Evolutionary conservation across 345 rosid species (phyloP), one percentile per base, ranked within the genome.

Genomic region (Eutrema heterophyllum): DNA sequence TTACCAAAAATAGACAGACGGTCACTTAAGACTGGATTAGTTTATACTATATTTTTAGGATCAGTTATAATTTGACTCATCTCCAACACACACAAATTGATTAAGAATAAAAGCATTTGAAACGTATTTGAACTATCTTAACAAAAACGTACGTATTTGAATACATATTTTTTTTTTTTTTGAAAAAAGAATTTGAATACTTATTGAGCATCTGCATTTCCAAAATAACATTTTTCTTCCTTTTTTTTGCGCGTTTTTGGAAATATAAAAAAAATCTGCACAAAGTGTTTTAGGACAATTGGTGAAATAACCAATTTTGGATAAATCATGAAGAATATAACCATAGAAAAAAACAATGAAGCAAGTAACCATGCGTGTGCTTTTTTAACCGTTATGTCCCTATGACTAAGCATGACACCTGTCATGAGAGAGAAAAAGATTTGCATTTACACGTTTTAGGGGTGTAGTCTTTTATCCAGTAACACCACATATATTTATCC

Each of bases 11-110:
- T 60, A 38, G 67, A 27, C 27, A 50, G 15, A 21, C 60, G 9
- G 70, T 40, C 78, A 3, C 49, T 58, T 58, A n/a, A 6, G 78
- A 40, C 73, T 74, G 18, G 15, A 39, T 6, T 54, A 21, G 9
- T 50, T 18, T 24, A 1, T 33, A n/a, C n/a, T n/a, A 2, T n/a
- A 27, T 50, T 18, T 2, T 9, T 18, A 63, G 76, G 30, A 21
- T 38, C 27, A 21, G n/a, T n/a, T n/a, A 53, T 43, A 5, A 9
- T 24, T 72, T 63, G 70, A 63, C 55, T 72, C 3, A 44, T 63
- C 26, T 41, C 60, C 14, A 38, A 7, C 7, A 39, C 44, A 40
- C 68, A 38, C 2, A 13, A 4, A 2, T 32, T 53, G 63, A 65
- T 51, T 16, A 61, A 39, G 75, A 60, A 10, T 27, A 15, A 24